These are phyloP conservation scores for Coccomyxa sp. DNA, from an alignment of 139 green algal genomes.

Conservation along the genomic window DNA sequence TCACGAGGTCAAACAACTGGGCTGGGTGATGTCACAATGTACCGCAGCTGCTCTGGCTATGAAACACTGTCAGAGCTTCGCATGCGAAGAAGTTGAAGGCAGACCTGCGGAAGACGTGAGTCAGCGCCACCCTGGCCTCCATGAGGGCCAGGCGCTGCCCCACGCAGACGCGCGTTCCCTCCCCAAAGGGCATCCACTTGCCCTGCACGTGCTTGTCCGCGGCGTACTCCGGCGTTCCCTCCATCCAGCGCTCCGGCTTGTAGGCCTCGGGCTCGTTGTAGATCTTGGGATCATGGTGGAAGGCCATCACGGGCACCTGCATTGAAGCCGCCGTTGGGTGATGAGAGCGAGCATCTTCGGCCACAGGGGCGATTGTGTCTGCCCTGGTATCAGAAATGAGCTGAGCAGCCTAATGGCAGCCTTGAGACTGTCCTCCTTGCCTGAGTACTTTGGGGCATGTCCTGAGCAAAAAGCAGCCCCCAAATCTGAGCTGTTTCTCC, in stretches of 20 bases:
- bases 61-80: background rate
- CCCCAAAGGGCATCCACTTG: slow-evolving; percentile 1
- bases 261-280: background rate
- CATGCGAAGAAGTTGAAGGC: background rate
- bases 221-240: background rate
- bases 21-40: no score
- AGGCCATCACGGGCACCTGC: background rate
- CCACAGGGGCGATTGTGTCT: no score
- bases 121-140: background rate
- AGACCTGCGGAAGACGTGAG: background rate
- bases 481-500: no score
- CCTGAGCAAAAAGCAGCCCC: no score
- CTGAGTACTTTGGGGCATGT: no score
- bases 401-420: no score
- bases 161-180: background rate
- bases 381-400: no score
- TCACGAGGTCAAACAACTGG: no score
- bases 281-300: background rate
- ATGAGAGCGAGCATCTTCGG: no score
- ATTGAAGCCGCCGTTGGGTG: no score
- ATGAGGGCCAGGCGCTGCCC: background rate
- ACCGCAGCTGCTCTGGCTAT: no score
- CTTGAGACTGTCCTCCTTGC: no score
- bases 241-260: slow-evolving; percentile 3
- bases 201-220: background rate